Evolutionary conservation across 768 basidiomycete genomes (phyloP).

Genomic region (Antrodiella citrinella): DNA sequence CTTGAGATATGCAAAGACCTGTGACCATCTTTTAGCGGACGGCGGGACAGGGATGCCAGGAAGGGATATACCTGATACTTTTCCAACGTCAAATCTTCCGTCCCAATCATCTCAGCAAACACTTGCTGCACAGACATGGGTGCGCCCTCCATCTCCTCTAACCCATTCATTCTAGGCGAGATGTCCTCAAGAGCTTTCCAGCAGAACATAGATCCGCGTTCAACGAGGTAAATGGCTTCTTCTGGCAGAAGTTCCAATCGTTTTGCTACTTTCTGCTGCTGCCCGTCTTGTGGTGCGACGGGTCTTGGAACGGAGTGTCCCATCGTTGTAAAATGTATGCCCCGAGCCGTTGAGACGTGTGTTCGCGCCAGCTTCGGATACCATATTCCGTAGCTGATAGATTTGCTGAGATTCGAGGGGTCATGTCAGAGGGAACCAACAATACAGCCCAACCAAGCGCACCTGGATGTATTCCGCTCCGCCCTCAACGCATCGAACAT

Average conservation of each 20-base stretch:
- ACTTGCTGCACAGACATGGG: constrained; percentile 93
- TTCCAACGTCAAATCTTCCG: constrained; percentile 70
- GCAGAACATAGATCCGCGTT: constrained; percentile 82
- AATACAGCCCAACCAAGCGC: constrained; percentile 13
- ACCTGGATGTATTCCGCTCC: constrained; percentile 73
- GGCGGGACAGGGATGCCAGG: background rate
- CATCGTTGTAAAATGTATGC: constrained; percentile 76
- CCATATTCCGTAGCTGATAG: constrained; percentile 78
- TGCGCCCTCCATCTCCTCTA: constrained; percentile 37
- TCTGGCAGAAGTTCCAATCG: constrained; percentile 86
- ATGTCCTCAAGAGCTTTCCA: constrained; percentile 45
- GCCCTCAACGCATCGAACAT: constrained; percentile 80
- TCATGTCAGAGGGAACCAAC: background rate
- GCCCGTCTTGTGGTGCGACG: constrained; percentile 8
- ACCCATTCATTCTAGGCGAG: constrained; percentile 8
- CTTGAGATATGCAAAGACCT: constrained; percentile 92
- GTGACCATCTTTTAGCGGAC: no score
- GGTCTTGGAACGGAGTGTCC: constrained; percentile 68
- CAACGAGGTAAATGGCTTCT: constrained; percentile 89
- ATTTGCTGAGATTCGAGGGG: constrained; percentile 46
- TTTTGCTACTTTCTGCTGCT: constrained; percentile 44
- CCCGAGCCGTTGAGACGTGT: constrained; percentile 64
- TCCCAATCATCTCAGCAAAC: constrained; percentile 78
- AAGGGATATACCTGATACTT: constrained; percentile 66
- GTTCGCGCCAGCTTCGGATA: constrained; percentile 54